These are phyloP conservation scores for Trifolium pratense DNA, from an alignment of 306 rosid genomes.

Conservation along the genomic window DNA sequence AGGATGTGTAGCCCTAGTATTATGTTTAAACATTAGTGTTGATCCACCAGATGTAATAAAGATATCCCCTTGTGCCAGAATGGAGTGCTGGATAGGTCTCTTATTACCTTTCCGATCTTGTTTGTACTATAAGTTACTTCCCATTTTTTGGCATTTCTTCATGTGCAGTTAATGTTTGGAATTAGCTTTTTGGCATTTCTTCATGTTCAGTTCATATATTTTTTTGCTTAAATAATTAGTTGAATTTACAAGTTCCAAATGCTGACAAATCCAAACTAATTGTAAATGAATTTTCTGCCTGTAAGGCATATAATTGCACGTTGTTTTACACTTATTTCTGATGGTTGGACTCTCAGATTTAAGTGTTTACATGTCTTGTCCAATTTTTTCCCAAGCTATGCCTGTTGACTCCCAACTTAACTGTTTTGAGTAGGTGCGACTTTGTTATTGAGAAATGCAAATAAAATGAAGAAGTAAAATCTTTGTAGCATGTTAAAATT, in stretches of 20 bases:
- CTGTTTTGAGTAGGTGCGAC: background rate
- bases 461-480: slow-evolving; percentile 21
- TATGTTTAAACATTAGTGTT: slow-evolving; percentile 94
- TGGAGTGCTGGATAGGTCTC: slow-evolving; percentile 99
- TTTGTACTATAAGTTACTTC: slow-evolving; percentile 23
- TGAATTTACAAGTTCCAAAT: slow-evolving; percentile 27
- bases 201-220: background rate
- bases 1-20: slow-evolving; percentile 95
- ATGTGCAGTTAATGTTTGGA: slow-evolving; percentile 23
- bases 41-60: slow-evolving; percentile 99
- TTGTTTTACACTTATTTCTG: slow-evolving; percentile 20
- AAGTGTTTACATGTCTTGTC: background rate
- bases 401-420: slow-evolving; percentile 10
- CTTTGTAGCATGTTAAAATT: too few species aligned
- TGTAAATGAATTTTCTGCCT: slow-evolving; percentile 19
- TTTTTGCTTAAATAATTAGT: slow-evolving; percentile 17
- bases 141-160: slow-evolving; percentile 28
- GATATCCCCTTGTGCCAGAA: slow-evolving; percentile 99
- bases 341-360: background rate
- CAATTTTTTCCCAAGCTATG: background rate
- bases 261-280: slow-evolving; percentile 14
- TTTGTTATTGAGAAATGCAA: slow-evolving; percentile 26
- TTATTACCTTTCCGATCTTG: slow-evolving; percentile 45
- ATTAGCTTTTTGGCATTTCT: slow-evolving; percentile 7
- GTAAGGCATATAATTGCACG: slow-evolving; percentile 1